phyloP scores from a whole-genome alignment of 2,329 filamentous ascomycete species.

The Xenoacremonium recifei region DNA sequence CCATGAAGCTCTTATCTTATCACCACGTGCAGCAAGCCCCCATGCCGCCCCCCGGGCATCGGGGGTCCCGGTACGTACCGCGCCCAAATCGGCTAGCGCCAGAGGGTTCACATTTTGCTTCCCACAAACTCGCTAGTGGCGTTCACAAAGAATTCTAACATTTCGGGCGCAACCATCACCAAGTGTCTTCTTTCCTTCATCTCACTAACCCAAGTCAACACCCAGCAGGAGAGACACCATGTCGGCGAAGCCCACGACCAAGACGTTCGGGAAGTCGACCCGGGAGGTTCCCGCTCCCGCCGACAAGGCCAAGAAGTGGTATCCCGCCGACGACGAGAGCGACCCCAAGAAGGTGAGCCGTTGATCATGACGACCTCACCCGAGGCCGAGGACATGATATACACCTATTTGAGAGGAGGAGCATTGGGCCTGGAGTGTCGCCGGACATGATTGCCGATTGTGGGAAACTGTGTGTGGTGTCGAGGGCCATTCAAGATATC shows the following conservation, averaged over 20 bases:
- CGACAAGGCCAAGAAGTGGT: conserved; percentile 99
- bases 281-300: conserved; percentile 81
- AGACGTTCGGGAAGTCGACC: conserved; percentile 98
- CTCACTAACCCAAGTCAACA: conserved; percentile 38
- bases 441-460: too few relatives aligned
- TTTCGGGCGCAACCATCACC: conserved; percentile 37
- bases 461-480: conserved; percentile 6
- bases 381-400: conserved; percentile 14
- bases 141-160: conserved; percentile 42
- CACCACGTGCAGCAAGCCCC: conserved; percentile 38
- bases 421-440: conserved; percentile 10
- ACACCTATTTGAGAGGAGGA: conserved; percentile 6
- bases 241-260: conserved; percentile 75
- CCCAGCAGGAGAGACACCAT: conserved; percentile 56
- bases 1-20: conserved; percentile 27
- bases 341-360: conserved; percentile 90
- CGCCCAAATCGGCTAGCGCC: conserved; percentile 33
- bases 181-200: conserved; percentile 35
- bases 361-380: conserved; percentile 22
- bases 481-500: conserved; percentile 12
- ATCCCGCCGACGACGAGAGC: conserved; percentile 89
- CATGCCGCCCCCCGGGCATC: conserved; percentile 23
- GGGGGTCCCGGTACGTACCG: conserved; percentile 13
- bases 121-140: conserved; percentile 43
- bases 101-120: conserved; percentile 44